A percentile compares a stretch with the other conserved stretches of the same genome.
These are phyloP conservation scores for Volvariella surrecta DNA, from an alignment of 1,284 basidiomycete species.

Conservation along the genomic window DNA sequence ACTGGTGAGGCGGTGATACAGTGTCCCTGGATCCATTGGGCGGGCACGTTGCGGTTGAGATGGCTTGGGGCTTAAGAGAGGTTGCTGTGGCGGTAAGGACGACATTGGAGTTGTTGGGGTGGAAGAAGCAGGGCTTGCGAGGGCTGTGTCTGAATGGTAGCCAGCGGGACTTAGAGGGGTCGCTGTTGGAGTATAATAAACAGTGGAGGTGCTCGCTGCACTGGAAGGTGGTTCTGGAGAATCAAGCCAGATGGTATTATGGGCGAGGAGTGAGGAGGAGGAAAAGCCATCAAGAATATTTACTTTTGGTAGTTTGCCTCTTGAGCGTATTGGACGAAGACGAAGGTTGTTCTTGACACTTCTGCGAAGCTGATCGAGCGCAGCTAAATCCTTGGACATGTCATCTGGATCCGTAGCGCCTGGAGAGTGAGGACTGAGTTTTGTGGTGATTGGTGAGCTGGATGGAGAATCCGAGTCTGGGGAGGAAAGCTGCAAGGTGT, in stretches of 20 bases:
- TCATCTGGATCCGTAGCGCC: slow-evolving; percentile 33
- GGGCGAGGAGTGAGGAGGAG: slow-evolving; percentile 7
- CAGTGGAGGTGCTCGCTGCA: slow-evolving; percentile 37
- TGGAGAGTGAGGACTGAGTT: slow-evolving; percentile 16
- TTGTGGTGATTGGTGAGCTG: slow-evolving; percentile 17
- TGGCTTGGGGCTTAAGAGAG: slow-evolving; percentile 10
- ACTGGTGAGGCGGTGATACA: slow-evolving; percentile 41
- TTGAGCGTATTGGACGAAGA: slow-evolving; percentile 62
- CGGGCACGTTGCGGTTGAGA: slow-evolving; percentile 17
- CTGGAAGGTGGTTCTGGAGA: slow-evolving; percentile 21
- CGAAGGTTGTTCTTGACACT: slow-evolving; percentile 68
- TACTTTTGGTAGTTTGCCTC: slow-evolving; percentile 36
- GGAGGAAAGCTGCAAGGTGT: slow-evolving; percentile 29
- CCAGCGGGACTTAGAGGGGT: slow-evolving; percentile 22
- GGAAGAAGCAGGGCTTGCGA: background rate
- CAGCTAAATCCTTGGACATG: slow-evolving; percentile 53
- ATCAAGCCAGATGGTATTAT: slow-evolving; percentile 16
- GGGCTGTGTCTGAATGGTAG: slow-evolving; percentile 7
- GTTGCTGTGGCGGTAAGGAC: slow-evolving; percentile 18
- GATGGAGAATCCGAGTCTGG: slow-evolving; percentile 21
- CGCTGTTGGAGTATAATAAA: slow-evolving; percentile 55
- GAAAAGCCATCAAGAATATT: slow-evolving; percentile 14
- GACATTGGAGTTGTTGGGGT: background rate
- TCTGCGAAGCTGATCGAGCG: slow-evolving; percentile 56
- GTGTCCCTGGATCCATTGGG: slow-evolving; percentile 36